Evolutionary conservation across 345 rosid genomes (phyloP), one percentile per base, ranked within the genome.

Genomic region (Balakata baccata): DNA sequence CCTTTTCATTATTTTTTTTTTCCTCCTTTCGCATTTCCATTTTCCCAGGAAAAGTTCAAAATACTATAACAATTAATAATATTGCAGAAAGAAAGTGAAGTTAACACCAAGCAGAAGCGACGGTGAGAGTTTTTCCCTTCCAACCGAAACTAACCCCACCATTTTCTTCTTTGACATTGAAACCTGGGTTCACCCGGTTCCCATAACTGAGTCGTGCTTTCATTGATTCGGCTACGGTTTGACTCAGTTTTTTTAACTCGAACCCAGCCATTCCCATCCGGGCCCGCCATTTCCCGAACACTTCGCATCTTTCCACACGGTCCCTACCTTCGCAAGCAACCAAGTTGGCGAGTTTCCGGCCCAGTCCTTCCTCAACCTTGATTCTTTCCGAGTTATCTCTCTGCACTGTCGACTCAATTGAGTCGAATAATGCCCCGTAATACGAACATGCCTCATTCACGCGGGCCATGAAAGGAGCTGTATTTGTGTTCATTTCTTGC

Each of bases 61-160:
- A 74, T 77, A 79, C 56, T 49, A 37, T 39, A 6, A 59, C 79
- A 74, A 86, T 78, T 86, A 71, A 71, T 77, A 80, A 78, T 73
- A 68, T 56, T 74, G 74, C n/a, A 69, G 22, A 38, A 52, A 70
- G 17, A 34, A 59, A 6, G 85, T 84, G 79, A 80, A 70, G 74
- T 83, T 88, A 95, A 83, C 93, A 92, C 99, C 98, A 92, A 80
- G 99, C 93, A 73, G 98, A 95, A 11, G 97, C 96, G 82, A 92
- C 94, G 75, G 94, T 87, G 85, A 92, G 97, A 38, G 88, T 83
- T 80, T 91, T 92, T 56, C 94, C 88, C 86, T 72, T 85, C 99
- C 98, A 95, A 67, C 98, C 98, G 57, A 92, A 95, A 53, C 87
- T 78, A 37, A 92, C 90, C 71, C 90, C 98, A 62, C 97, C 98